Base-by-base conservation (phyloP, 2,329 filamentous ascomycete genomes). In the Scortechinia acanthostroma region DNA sequence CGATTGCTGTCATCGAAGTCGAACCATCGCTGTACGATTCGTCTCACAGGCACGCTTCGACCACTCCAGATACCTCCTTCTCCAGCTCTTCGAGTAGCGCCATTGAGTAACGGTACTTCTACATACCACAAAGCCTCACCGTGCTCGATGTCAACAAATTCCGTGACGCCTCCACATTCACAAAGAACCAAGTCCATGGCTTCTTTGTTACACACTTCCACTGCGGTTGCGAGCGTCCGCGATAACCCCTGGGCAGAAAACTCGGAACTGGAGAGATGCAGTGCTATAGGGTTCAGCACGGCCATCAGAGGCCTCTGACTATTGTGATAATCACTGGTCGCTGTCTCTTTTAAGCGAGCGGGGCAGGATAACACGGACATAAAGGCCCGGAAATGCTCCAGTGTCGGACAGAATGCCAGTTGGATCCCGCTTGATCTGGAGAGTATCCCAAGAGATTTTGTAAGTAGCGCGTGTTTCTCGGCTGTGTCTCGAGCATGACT, bases 211-310 rank as follows among this genome's bases (percentile, higher is more conserved):
- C 13, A 6, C 6, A 19, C 35, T 19, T 40, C 35, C 10, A 40
- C 35, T 10, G 35, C 35, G 6, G 35, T 6, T 13, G 35, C 35
- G 10, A 40, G 17, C 6, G 35, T 68, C 46, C 65, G 61, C 3
- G 66, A 71, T 6, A 73, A 53, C 0, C 69, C 69, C 50, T 73
- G 69, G 2, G 68, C 63, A 13, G 69, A 70, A 49, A 70, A 70
- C 46, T 72, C 68, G 3, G 58, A 55, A n/a, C 65, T 69, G 4
- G 56, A 51, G 23, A 53, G 52, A 57, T 72, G 69, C 40, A 70
- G 52, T 46, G 59, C 57, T 21, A 71, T 46, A 37, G 63, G 52
- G 45, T 69, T 60, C 23, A 70, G 51, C 22, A 72, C 56, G 4
- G 59, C 60, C 45, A 71, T 53, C n/a, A 62, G 44, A 14, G 54